Evolutionary conservation across 805 yeast species (phyloP).

Genomic region (Wickerhamiella allomyrinae): DNA sequence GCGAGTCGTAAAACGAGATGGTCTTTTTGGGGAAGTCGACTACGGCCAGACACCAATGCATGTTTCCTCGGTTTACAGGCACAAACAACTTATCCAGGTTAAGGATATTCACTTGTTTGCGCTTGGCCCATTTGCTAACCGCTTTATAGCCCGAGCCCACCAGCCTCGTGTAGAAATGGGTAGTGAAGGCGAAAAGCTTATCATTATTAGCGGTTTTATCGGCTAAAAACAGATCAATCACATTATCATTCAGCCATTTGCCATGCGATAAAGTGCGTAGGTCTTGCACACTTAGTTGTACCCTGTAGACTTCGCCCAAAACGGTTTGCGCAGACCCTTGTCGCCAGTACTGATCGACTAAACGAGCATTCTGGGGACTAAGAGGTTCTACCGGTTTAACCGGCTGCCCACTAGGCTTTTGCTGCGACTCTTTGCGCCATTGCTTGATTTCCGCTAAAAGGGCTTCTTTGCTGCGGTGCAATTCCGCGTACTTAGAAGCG

Average conservation of each 20-base stretch:
- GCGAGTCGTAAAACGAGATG: conserved; percentile 66
- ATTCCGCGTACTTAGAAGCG: background rate
- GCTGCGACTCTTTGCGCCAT: background rate
- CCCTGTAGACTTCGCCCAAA: conserved; percentile 18
- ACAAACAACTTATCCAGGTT: conserved; percentile 53
- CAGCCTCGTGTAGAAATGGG: conserved; percentile 73
- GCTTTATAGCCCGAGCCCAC: conserved; percentile 59
- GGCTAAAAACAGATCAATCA: conserved; percentile 69
- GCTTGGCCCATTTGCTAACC: conserved; percentile 74
- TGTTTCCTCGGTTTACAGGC: conserved; percentile 70
- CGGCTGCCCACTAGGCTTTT: background rate
- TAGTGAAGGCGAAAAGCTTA: conserved; percentile 57
- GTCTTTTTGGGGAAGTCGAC: conserved; percentile 46
- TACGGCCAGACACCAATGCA: conserved; percentile 88
- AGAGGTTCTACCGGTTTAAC: background rate
- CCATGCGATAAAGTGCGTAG: conserved; percentile 54
- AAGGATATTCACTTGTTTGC: conserved; percentile 53
- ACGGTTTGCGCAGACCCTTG: background rate
- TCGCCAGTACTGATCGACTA: conserved; percentile 1
- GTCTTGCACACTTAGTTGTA: conserved; percentile 56
- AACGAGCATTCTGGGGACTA: background rate
- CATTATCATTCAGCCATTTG: conserved; percentile 80
- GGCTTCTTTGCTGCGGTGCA: conserved; percentile 2
- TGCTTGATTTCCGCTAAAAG: background rate
- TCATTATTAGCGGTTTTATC: conserved; percentile 35